phyloP scores from a whole-genome alignment of 2,329 filamentous ascomycete species.

The Epichloe uncinata region DNA sequence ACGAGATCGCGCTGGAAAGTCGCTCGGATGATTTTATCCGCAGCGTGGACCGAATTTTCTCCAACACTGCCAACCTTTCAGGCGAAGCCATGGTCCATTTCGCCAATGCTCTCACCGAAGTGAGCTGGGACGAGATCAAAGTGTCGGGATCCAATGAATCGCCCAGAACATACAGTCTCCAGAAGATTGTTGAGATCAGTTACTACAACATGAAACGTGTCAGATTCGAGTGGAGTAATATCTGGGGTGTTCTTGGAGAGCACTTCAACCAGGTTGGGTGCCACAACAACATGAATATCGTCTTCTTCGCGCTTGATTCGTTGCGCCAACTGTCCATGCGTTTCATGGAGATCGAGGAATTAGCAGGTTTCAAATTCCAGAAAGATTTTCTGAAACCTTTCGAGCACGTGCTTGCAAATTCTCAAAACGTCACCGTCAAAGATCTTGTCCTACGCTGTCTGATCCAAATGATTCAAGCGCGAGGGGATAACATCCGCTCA shows the following conservation, averaged over 20 bases:
- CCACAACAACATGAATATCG: constrained; percentile 89
- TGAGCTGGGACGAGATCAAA: constrained; percentile 98
- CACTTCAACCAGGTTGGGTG: constrained; percentile 98
- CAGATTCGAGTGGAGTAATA: constrained; percentile 94
- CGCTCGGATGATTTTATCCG: constrained; percentile 88
- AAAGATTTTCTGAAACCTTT: constrained; percentile 99
- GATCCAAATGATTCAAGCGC: constrained; percentile 97
- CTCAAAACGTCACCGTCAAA: constrained; percentile 81
- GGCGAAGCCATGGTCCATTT: constrained; percentile 95
- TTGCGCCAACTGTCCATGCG: constrained; percentile 93
- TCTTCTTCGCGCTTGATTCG: constrained; percentile 95
- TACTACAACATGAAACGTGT: constrained; percentile 99
- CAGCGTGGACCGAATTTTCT: constrained; percentile 90
- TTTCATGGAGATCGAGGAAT: constrained; percentile 95
- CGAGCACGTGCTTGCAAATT: constrained; percentile 92
- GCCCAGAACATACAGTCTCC: constrained; percentile 89
- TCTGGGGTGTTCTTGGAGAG: constrained; percentile 94
- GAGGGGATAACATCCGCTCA: constrained; percentile 91
- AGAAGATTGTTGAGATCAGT: constrained; percentile 96
- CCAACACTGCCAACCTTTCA: constrained; percentile 83
- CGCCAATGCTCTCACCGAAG: constrained; percentile 79
- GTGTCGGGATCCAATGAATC: constrained; percentile 93
- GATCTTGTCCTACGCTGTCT: constrained; percentile 93
- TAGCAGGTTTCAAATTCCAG: constrained; percentile 98
- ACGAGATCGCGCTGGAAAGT: constrained; percentile 81